These are phyloP conservation scores for Phytophthora capsici DNA, from an alignment of 352 stramenopile genomes.

Conservation along the genomic window DNA sequence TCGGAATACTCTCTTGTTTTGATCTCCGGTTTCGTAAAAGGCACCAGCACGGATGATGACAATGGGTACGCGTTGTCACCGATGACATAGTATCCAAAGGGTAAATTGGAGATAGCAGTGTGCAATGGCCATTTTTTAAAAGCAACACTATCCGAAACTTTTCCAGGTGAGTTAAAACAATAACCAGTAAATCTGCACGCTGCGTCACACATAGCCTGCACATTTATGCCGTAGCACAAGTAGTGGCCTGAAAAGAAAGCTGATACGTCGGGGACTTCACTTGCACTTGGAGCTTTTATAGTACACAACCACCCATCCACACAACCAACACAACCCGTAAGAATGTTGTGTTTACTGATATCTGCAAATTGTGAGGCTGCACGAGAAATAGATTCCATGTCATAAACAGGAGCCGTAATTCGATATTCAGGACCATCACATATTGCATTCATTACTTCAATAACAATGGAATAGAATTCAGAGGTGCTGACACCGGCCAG, in stretches of 20 bases:
- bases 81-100: constrained; percentile 3
- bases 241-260: constrained; percentile 11
- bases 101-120: not conserved
- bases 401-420: not conserved
- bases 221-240: constrained; percentile 1
- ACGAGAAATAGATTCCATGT: not conserved
- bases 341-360: constrained; percentile 8
- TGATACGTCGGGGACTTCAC: constrained; percentile 1
- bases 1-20: no score
- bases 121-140: constrained; percentile 7
- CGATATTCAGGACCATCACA: not conserved
- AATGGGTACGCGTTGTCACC: constrained; percentile 5
- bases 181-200: no score
- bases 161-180: no score
- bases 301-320: constrained; percentile 8
- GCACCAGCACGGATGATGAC: not conserved
- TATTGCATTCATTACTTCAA: constrained; percentile 3
- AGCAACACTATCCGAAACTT: not conserved
- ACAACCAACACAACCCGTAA: constrained; percentile 2
- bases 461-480: not conserved
- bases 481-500: not conserved
- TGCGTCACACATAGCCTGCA: constrained; percentile 12
- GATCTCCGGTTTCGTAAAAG: constrained; percentile 8
- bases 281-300: constrained; percentile 6
- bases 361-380: constrained; percentile 5